phyloP scores from a whole-genome alignment of 2,329 filamentous ascomycete genomes.

The Penicillium sp. region DNA sequence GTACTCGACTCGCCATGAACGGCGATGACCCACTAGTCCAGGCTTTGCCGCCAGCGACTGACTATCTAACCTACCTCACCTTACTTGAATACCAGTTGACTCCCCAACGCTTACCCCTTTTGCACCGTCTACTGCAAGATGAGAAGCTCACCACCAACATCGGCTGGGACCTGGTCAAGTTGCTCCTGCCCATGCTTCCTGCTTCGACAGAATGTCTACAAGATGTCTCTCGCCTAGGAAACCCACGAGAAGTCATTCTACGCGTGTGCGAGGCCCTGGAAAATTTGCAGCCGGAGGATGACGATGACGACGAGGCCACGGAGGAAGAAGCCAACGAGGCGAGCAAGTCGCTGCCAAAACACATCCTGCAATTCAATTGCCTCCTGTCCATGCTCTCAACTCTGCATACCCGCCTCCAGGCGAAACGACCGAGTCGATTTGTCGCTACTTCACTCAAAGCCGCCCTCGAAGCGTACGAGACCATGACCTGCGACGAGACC shows the following conservation, averaged over 20 bases:
- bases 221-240: conserved; percentile 64
- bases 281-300: conserved; percentile 55
- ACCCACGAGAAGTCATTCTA: conserved; percentile 66
- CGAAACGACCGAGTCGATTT: conserved; percentile 66
- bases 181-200: conserved; percentile 63
- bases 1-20: conserved; percentile 20
- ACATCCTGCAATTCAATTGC: conserved; percentile 30
- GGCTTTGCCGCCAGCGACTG: conserved; percentile 63
- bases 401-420: conserved; percentile 64
- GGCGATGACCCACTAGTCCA: conserved; percentile 56
- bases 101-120: conserved; percentile 58
- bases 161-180: conserved; percentile 67
- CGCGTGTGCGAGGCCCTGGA: conserved; percentile 65
- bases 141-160: conserved; percentile 64
- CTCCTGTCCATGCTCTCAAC: conserved; percentile 56
- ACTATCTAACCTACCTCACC: conserved; percentile 69
- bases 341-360: conserved; percentile 16
- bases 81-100: conserved; percentile 67
- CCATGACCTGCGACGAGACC: conserved; percentile 59
- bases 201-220: conserved; percentile 62
- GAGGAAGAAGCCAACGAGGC: conserved; percentile 28
- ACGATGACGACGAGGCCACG: conserved; percentile 39
- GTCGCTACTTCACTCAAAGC: conserved; percentile 66
- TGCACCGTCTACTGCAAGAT: conserved; percentile 65
- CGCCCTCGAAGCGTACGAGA: conserved; percentile 62